Base-by-base conservation (phyloP, 2,329 filamentous ascomycete species). In the Colletotrichum sp. region DNA sequence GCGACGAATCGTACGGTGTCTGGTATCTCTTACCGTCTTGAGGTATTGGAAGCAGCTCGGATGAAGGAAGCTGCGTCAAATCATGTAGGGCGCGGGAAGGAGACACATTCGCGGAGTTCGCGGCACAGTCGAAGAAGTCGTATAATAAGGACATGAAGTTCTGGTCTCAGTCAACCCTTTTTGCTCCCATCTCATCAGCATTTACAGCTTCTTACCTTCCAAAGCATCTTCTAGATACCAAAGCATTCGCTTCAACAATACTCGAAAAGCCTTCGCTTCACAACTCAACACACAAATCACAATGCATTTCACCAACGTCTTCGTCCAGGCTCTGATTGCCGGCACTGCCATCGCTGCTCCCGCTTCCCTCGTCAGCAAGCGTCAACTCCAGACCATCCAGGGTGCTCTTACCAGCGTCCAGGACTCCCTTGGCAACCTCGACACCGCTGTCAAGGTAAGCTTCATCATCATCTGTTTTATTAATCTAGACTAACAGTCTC, bases 391-490 rank as follows among this genome's bases (percentile, higher is more conserved):
- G 73, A 87, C 91, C 34, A 88, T 92, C 82, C 91, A 90, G 84
- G 91, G 89, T 30, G 84, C 87, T 76, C 91, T 92, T 38, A 92
- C 88, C 83, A 89, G 88, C 21, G 84, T 90, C 65, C 92, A 91
- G 84, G 77, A 79, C 69, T 91, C 92, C 82, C 85, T 93, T 8
- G 92, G 92, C 83, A 88, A 91, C 76, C 82, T 88, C 65, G 84
- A 84, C 71, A 78, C 75, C 5, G 77, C 78, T 8, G 72, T 80
- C 26, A 78, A 77, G 73, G 73, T 73, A 64, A 12, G 34, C 2
- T 0, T 13, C 15, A 9, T 7, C 5, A 16, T 0, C 26, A 13
- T 3, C 6, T 5, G 15, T 0, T 30, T 1, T 3, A 8, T 4
- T 4, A 18, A 4, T 28, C 2, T 5, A 34, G 12, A 36, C 74